Conservation (phyloP, 2,329 filamentous ascomycete genomes). For the Fusarium clavum region DNA sequence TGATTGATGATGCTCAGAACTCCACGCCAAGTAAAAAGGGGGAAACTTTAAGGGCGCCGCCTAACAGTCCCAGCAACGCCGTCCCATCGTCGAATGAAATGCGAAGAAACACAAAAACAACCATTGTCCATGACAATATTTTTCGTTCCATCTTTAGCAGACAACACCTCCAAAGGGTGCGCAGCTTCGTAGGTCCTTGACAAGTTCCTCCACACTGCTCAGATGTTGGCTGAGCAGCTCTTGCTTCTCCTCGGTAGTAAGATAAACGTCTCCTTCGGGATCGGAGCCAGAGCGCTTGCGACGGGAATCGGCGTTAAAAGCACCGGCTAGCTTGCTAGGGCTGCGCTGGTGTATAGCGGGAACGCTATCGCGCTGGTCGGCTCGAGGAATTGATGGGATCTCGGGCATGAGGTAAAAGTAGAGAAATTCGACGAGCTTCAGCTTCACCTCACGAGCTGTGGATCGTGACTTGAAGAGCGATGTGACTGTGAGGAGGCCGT, state of each 20-base stretch:
- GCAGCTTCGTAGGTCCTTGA: conserved; percentile 83
- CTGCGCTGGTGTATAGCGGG: conserved; percentile 71
- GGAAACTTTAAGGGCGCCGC: conserved; percentile 25
- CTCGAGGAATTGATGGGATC: conserved; percentile 67
- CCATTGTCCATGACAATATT: not conserved
- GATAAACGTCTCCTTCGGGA: conserved; percentile 55
- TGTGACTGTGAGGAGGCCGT: conserved; percentile 91
- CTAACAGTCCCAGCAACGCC: conserved; percentile 36
- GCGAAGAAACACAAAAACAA: conserved; percentile 11
- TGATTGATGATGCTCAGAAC: conserved; percentile 37
- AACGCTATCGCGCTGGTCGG: conserved; percentile 58
- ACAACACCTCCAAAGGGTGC: conserved; percentile 77
- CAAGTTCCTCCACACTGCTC: conserved; percentile 84
- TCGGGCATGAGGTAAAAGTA: conserved; percentile 99
- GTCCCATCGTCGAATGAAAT: not conserved
- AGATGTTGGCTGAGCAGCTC: conserved; percentile 80
- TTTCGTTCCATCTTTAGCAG: conserved; percentile 49
- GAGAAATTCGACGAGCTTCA: conserved; percentile 95
- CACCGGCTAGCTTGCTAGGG: conserved; percentile 74
- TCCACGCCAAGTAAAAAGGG: conserved; percentile 38
- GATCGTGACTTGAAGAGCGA: conserved; percentile 91
- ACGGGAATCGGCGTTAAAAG: conserved; percentile 58
- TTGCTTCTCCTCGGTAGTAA: conserved; percentile 85
- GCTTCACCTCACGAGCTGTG: conserved; percentile 88
- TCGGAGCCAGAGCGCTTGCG: conserved; percentile 52